Evolutionary conservation across 345 rosid genomes (phyloP), one percentile per base, ranked within the genome.

Genomic region (Pistacia integerrima): DNA sequence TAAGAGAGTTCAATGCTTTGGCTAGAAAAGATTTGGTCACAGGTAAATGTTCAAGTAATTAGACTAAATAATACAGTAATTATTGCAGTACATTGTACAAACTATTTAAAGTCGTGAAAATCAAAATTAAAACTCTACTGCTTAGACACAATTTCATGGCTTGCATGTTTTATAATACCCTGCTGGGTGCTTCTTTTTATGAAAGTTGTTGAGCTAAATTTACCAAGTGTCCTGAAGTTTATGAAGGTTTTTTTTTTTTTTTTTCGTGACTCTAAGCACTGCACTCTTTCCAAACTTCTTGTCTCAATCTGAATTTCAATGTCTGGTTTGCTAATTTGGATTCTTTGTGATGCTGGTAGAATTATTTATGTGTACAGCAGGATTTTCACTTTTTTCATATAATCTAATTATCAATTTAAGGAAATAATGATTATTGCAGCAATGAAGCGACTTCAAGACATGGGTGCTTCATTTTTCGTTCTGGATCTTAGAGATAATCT

Each of bases 401-500:
- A 61, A 17, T 73, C 64, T 46, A 51, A 11, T 58, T 22, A 73
- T 64, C 62, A 70, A n/a, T 18, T 8, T 54, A 70, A 33, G 5
- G 44, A 67, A 77, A 72, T 41, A 36, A 69, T 59, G 38, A 48
- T 38, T 64, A 20, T 64, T 76, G 85, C 87, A 95, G 99, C 99
- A 81, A 87, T 89, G 96, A 90, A 89, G 84, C 87, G 91, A 56
- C 97, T 95, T 74, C 92, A 88, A 77, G 92, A 88, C 75, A 95
- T 87, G 94, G 99, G 98, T 83, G 97, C 95, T 1, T 87, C 85
- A 25, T 93, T 82, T 86, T 93, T 93, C 46, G 81, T 94, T 51
- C 80, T 94, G 88, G 98, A 94, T 85, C 98, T 94, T 78, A 86
- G 97, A 88, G 97, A 95, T 82, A 95, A 95, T 84, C 99, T 90